Evolutionary conservation across 352 stramenopile species (phyloP).

Genomic region (Phytophthora aleatoria): DNA sequence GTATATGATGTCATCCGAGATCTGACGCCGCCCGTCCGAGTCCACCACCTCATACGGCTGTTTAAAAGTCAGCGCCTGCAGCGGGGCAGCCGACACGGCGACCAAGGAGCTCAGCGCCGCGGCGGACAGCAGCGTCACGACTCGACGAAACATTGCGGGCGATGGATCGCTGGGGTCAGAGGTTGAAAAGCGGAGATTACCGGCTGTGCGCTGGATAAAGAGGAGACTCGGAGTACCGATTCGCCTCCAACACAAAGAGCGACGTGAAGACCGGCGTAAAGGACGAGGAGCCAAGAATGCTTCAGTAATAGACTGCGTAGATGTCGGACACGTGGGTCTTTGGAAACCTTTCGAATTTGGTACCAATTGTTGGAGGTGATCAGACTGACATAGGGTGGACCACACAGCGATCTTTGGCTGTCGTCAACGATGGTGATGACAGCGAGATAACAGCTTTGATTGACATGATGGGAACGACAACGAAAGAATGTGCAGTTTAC

Average conservation of each 20-base stretch:
- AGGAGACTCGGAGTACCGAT: neutral
- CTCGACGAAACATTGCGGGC: conserved; percentile 26
- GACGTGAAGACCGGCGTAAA: neutral
- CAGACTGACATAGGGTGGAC: conserved; percentile 16
- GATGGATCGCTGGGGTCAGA: conserved; percentile 1
- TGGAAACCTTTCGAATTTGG: conserved; percentile 5
- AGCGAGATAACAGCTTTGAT: conserved; percentile 1
- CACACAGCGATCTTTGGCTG: conserved; percentile 24
- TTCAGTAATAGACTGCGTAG: conserved; percentile 17
- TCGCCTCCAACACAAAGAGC: neutral
- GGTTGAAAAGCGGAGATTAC: neutral
- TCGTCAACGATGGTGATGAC: neutral
- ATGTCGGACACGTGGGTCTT: conserved; percentile 28
- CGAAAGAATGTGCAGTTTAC: conserved; percentile 31
- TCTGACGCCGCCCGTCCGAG: conserved; percentile 54
- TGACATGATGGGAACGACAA: conserved; percentile 6
- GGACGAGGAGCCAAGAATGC: conserved; percentile 21
- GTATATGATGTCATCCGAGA: conserved; percentile 58
- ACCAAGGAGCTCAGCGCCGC: conserved; percentile 29
- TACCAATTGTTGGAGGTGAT: conserved; percentile 20
- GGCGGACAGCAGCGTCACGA: conserved; percentile 33
- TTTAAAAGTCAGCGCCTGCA: conserved; percentile 60
- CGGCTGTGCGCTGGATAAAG: neutral
- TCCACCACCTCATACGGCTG: conserved; percentile 71
- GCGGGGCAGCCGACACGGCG: conserved; percentile 17